Conservation (phyloP, 2,329 filamentous ascomycete species). For the Thielaviopsis musarum region DNA sequence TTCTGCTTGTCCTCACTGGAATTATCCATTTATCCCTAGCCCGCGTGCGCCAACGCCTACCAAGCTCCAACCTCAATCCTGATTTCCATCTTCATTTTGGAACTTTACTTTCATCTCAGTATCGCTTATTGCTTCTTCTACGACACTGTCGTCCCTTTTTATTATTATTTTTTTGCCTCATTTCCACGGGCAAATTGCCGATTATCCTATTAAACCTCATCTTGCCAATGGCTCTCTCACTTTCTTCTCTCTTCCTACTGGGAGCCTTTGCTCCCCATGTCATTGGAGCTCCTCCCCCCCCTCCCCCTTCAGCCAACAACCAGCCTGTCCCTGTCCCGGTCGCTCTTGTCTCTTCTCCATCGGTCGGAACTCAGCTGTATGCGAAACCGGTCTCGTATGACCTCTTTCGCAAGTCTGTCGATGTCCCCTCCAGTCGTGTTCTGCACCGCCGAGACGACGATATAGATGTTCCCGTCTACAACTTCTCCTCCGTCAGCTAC, state of each 20-base stretch:
- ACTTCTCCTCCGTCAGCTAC: slow-evolving; percentile 20
- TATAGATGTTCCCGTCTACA: slow-evolving; percentile 12
- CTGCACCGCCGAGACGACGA: slow-evolving; percentile 6
- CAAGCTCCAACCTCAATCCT: neutral
- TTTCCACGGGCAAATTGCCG: neutral
- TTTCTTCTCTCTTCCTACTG: slow-evolving; percentile 2
- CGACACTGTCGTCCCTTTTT: neutral
- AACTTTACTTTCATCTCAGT: neutral
- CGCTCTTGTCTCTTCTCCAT: neutral
- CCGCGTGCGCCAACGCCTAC: neutral
- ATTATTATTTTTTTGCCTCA: neutral
- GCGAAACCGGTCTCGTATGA: slow-evolving; percentile 4
- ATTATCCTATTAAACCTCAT: neutral
- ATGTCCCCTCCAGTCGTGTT: slow-evolving; percentile 3
- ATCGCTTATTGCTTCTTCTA: neutral
- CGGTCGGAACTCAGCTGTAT: neutral
- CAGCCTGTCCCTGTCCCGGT: neutral
- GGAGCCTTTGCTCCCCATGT: slow-evolving; percentile 2
- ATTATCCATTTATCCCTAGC: neutral
- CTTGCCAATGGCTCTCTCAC: neutral
- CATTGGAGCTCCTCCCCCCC: neutral
- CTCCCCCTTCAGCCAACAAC: neutral
- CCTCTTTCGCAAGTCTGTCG: slow-evolving; percentile 1
- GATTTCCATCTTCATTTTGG: neutral
- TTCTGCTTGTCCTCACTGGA: neutral